Evolutionary conservation across 495 filamentous ascomycete genomes (phyloP), one percentile per base, ranked within the genome.

Genomic region (Neurospora discreta): DNA sequence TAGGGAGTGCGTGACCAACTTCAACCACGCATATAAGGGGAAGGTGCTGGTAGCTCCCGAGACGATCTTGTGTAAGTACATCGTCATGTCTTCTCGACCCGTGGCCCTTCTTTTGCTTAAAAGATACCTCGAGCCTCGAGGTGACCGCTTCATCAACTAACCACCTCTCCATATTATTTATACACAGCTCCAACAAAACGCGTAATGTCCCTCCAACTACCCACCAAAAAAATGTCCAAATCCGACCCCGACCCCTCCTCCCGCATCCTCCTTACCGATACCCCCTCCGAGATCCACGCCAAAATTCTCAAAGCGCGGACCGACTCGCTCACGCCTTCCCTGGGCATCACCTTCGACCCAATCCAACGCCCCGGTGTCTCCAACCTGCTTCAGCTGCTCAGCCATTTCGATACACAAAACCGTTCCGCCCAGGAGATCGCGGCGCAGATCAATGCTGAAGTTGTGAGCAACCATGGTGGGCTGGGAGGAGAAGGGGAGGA

Each of bases 141-240:
- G 38, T 38, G 7, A 38, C 38, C 8, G 7, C 38, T 38, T 8
- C 38, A 9, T 9, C 38, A 38, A 38, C 38, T 38, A 38, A 38
- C 38, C 38, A 38, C 38, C 7, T 38, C 7, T 7, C 8, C 38
- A 38, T 38, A 38, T 38, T 38, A 38, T 9, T 38, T 38, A 38
- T 9, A 38, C 38, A 38, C 38, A 69, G 72, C 74, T 23, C 90
- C 92, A 39, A 89, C 90, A 30, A 92, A 90, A 72, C 87, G 96
- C 74, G 85, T 99, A 68, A 97, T 97, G 94, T 97, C 93, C 18
- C 88, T 99, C 39, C 88, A 85, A 40, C 80, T 92, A 18, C 94
- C 95, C 1, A 74, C 74, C 3, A 77, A 85, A 33, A 99, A 99
- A 75, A 99, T 99, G 95, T 96, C 93, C 67, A 99, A 99, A 80